Percentiles rank a stretch among this genome's conserved stretches.
These are phyloP conservation scores for Blumeria hordei DNA, from an alignment of 2,329 filamentous ascomycete genomes.

Conservation along the genomic window DNA sequence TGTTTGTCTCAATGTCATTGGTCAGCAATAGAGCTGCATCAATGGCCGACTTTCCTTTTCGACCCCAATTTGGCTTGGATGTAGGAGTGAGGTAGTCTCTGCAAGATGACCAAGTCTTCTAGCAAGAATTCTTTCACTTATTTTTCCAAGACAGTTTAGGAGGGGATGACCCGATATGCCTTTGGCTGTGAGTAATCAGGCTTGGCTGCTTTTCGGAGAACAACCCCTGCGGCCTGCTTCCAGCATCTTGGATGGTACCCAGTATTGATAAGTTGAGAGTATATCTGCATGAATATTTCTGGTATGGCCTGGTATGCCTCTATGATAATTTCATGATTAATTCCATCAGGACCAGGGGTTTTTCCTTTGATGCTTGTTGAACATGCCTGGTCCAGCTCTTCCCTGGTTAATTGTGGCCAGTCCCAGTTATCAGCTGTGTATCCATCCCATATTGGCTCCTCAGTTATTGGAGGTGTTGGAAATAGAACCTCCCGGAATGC, in stretches of 20 bases:
- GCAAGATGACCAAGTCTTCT: too few species aligned
- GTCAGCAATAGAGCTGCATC: too few species aligned
- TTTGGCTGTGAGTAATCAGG: too few species aligned
- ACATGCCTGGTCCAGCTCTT: background rate
- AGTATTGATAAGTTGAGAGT: background rate
- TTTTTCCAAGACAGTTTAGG: too few species aligned
- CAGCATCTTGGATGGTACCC: constrained; percentile 1
- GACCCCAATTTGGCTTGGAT: too few species aligned
- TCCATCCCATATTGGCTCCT: background rate
- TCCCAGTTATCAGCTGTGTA: background rate
- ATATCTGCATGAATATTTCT: background rate
- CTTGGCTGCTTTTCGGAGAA: too few species aligned
- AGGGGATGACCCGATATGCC: too few species aligned
- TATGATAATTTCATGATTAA: background rate
- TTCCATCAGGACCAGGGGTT: background rate
- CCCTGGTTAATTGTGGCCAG: background rate
- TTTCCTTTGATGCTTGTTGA: background rate
- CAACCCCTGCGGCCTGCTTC: background rate
- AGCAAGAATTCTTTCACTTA: too few species aligned
- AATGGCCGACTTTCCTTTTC: too few species aligned
- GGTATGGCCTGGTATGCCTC: background rate
- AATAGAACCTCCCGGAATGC: background rate
- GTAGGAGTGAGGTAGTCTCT: too few species aligned
- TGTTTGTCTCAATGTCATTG: too few species aligned
- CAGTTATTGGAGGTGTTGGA: background rate